A percentile compares a stretch with the other conserved stretches of the same genome.
Evolutionary conservation across 495 filamentous ascomycete genomes (phyloP).

Genomic region (Pseudoneurospora amorphoporcata): DNA sequence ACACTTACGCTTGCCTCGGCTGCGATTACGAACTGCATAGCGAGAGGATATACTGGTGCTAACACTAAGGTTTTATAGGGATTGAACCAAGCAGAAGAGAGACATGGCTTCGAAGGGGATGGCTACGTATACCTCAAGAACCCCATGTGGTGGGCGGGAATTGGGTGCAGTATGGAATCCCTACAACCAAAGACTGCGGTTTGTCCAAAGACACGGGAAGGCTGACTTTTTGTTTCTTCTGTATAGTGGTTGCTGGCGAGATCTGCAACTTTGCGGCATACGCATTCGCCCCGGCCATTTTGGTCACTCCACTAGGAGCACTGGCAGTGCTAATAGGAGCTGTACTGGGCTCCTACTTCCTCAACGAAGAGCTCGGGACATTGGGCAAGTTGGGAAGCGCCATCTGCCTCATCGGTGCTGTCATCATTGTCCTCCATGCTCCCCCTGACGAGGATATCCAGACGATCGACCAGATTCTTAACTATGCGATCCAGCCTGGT

Average conservation of each 20-base stretch:
- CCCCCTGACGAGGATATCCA: slow-evolving; percentile 85
- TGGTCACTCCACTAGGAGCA: slow-evolving; percentile 90
- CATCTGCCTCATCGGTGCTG: slow-evolving; percentile 88
- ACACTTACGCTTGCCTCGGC: not conserved
- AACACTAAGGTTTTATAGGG: slow-evolving; percentile 45
- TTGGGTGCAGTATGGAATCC: slow-evolving; percentile 60
- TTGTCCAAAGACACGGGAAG: slow-evolving; percentile 6
- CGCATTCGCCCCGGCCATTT: slow-evolving; percentile 92
- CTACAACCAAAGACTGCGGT: not conserved
- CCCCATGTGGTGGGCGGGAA: slow-evolving; percentile 93
- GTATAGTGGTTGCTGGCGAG: slow-evolving; percentile 69
- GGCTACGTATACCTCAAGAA: slow-evolving; percentile 88
- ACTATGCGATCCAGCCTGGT: slow-evolving; percentile 86
- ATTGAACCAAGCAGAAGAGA: slow-evolving; percentile 77
- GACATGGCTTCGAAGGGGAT: slow-evolving; percentile 92
- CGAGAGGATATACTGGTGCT: slow-evolving; percentile 5
- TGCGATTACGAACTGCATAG: not conserved
- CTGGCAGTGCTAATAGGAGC: slow-evolving; percentile 91
- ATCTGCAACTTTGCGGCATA: slow-evolving; percentile 95
- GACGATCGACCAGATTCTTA: slow-evolving; percentile 77
- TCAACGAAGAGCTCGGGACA: slow-evolving; percentile 77
- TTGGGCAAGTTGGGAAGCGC: slow-evolving; percentile 92
- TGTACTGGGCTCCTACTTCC: slow-evolving; percentile 86
- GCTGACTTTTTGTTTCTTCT: slow-evolving; percentile 5
- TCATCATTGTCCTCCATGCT: slow-evolving; percentile 95